Conservation (phyloP, 805 yeast species). For the Pichia heedii region DNA sequence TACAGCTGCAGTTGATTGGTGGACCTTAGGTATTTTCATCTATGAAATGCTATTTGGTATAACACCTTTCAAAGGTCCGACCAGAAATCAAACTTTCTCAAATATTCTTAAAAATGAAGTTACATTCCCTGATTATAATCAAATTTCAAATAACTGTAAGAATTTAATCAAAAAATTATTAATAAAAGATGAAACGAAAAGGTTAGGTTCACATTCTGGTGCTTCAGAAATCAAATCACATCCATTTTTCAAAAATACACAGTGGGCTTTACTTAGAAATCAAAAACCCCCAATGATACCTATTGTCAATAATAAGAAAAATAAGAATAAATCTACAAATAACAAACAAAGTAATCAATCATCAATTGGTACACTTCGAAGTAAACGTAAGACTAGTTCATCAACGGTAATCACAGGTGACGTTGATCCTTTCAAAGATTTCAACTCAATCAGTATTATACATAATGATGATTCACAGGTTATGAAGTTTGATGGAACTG, state of each 20-base stretch:
- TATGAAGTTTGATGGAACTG: constrained; percentile 38
- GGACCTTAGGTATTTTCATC: constrained; percentile 92
- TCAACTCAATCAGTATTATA: constrained; percentile 78
- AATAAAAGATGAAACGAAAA: constrained; percentile 78
- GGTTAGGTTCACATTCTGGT: constrained; percentile 88
- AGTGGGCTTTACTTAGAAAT: constrained; percentile 92
- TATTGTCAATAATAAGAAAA: constrained; percentile 35
- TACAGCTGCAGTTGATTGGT: constrained; percentile 98
- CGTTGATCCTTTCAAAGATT: constrained; percentile 72
- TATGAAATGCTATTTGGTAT: constrained; percentile 95
- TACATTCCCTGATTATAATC: constrained; percentile 53
- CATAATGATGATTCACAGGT: constrained; percentile 49
- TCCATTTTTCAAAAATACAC: constrained; percentile 80
- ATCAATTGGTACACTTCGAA: constrained; percentile 38
- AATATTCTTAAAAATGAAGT: constrained; percentile 81
- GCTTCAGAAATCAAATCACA: constrained; percentile 93
- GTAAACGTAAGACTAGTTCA: constrained; percentile 25
- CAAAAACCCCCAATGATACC: constrained; percentile 97
- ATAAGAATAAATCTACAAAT: constrained; percentile 6
- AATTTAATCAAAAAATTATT: constrained; percentile 70
- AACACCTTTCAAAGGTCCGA: constrained; percentile 92
- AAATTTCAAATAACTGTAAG: constrained; percentile 66
- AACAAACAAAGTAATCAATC: constrained; percentile 16
- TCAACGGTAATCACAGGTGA: constrained; percentile 15
- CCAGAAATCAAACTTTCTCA: constrained; percentile 81